These are phyloP conservation scores for Cryoendolithus antarcticus DNA, from an alignment of 2,329 filamentous ascomycete genomes.

Conservation along the genomic window DNA sequence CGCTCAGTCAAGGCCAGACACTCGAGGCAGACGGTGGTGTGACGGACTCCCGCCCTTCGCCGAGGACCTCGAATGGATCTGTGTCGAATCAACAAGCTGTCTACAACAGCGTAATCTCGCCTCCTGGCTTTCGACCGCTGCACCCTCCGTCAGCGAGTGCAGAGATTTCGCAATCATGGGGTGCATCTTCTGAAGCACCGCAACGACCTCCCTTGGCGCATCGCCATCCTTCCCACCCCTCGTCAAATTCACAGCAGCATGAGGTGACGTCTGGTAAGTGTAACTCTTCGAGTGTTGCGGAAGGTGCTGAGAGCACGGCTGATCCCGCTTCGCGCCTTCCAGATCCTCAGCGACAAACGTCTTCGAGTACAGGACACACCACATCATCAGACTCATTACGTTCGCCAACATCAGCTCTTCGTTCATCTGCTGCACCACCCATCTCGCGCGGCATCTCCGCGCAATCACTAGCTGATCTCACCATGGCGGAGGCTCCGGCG, in stretches of 20 bases:
- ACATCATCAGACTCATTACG: constrained; percentile 18
- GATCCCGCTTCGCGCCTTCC: constrained; percentile 9
- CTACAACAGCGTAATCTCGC: too few species aligned
- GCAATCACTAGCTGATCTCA: constrained; percentile 32
- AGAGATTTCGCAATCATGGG: too few species aligned
- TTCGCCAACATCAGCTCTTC: constrained; percentile 13
- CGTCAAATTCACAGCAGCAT: background rate
- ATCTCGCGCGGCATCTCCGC: constrained; percentile 28
- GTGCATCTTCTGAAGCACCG: background rate
- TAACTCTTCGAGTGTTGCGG: background rate
- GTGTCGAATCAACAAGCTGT: too few species aligned
- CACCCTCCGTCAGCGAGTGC: too few species aligned
- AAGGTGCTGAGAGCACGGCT: constrained; percentile 1
- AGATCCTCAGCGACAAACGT: constrained; percentile 36
- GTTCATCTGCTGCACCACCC: constrained; percentile 13
- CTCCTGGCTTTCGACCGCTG: too few species aligned
- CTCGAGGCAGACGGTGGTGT: too few species aligned
- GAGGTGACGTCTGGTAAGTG: constrained; percentile 24
- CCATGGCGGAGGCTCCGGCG: constrained; percentile 35
- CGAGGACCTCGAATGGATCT: too few species aligned
- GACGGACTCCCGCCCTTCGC: too few species aligned
- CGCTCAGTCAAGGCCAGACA: constrained; percentile 5
- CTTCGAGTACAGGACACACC: constrained; percentile 18
- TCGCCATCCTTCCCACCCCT: constrained; percentile 25
- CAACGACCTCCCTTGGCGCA: constrained; percentile 18